phyloP scores from a whole-genome alignment of 306 rosid genomes.

The Canavalia ensiformis region DNA sequence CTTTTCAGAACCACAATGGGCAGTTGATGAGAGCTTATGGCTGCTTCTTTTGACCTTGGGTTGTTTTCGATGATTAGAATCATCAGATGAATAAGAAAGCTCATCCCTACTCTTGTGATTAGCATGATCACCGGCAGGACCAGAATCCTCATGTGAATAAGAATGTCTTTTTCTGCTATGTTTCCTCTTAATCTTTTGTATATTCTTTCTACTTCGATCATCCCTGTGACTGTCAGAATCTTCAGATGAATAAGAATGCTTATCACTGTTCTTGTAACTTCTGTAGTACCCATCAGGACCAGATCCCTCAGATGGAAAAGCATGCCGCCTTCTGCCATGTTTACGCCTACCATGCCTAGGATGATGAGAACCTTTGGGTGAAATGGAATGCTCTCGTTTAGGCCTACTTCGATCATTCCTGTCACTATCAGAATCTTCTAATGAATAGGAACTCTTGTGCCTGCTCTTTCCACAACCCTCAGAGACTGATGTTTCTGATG shows the following conservation, averaged over 20 bases:
- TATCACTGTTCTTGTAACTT: conserved; percentile 47
- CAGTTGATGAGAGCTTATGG: conserved; percentile 45
- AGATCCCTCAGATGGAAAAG: conserved; percentile 42
- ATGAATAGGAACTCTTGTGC: conserved; percentile 47
- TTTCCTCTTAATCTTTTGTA: conserved; percentile 47
- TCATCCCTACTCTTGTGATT: conserved; percentile 40
- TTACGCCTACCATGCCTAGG: conserved; percentile 50
- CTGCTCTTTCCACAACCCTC: conserved; percentile 54
- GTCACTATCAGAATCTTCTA: conserved; percentile 58
- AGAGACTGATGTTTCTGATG: conserved; percentile 61
- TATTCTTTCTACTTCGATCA: conserved; percentile 53
- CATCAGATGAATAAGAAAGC: conserved; percentile 44
- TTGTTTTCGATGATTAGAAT: conserved; percentile 45
- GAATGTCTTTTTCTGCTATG: conserved; percentile 42
- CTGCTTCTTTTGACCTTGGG: conserved; percentile 44
- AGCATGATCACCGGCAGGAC: conserved; percentile 35
- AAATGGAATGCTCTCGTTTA: conserved; percentile 47
- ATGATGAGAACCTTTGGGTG: conserved; percentile 43
- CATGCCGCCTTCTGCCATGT: conserved; percentile 49
- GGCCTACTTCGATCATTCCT: conserved; percentile 49
- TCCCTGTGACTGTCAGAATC: conserved; percentile 58
- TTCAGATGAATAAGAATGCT: conserved; percentile 53
- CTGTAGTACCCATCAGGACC: conserved; percentile 33
- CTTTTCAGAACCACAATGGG: conserved; percentile 46
- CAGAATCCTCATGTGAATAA: conserved; percentile 51